Conservation (phyloP, 192 early-diverging fungal species). For the Entomortierella lignicola region DNA sequence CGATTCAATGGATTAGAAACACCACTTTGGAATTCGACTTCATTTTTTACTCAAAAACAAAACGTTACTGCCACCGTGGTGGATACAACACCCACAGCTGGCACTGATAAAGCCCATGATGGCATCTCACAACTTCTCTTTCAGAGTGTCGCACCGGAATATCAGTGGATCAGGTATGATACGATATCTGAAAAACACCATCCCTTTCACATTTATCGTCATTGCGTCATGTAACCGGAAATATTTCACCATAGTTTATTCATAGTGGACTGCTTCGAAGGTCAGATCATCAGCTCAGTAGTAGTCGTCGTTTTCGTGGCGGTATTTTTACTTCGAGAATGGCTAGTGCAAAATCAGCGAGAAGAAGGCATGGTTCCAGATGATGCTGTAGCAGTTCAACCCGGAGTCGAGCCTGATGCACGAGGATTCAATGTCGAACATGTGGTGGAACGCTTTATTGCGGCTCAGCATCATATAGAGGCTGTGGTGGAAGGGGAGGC, state of each 20-base stretch:
- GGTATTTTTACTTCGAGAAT: conserved; percentile 87
- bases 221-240: no score
- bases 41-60: conserved; percentile 21
- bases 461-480: conserved; percentile 47
- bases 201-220: no score
- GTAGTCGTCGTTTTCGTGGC: conserved; percentile 82
- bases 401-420: conserved; percentile 15
- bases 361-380: not conserved
- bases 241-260: conserved; percentile 53
- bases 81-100: not conserved
- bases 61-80: conserved; percentile 19
- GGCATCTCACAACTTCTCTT: conserved; percentile 9
- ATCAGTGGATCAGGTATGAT: conserved; percentile 42
- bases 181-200: no score
- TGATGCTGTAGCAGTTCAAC: conserved; percentile 9
- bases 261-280: conserved; percentile 82
- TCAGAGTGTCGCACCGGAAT: conserved; percentile 23
- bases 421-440: conserved; percentile 41
- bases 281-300: conserved; percentile 81
- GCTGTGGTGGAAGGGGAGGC: conserved; percentile 45
- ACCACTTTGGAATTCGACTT: conserved; percentile 33
- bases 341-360: conserved; percentile 75
- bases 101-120: conserved; percentile 5
- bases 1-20: conserved; percentile 43
- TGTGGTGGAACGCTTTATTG: conserved; percentile 44